Percentiles rank a stretch among this genome's conserved stretches.
phyloP scores from a whole-genome alignment of 2,329 filamentous ascomycete species.

The Penicillium sp. region DNA sequence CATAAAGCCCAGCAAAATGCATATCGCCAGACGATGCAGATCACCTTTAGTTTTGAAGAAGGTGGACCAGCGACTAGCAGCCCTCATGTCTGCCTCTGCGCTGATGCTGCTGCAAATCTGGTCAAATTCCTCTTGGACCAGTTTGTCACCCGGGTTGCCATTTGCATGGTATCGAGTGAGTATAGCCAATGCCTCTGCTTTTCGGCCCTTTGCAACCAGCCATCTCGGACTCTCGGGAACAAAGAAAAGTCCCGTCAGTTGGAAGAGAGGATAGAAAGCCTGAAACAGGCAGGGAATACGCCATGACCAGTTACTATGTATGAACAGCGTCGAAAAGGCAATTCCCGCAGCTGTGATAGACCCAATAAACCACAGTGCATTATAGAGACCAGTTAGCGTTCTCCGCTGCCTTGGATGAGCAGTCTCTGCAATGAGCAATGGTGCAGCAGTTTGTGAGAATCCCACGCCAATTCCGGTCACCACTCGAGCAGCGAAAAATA shows the following conservation, averaged over 20 bases:
- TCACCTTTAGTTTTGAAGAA: slow-evolving; percentile 17
- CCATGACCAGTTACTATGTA: slow-evolving; percentile 45
- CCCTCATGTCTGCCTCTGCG: slow-evolving; percentile 13
- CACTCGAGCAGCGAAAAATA: slow-evolving; percentile 28
- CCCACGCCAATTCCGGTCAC: slow-evolving; percentile 37
- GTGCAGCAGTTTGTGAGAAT: slow-evolving; percentile 29
- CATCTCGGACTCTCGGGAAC: slow-evolving; percentile 60
- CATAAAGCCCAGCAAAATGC: slow-evolving; percentile 22
- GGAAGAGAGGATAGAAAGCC: slow-evolving; percentile 43
- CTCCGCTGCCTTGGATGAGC: slow-evolving; percentile 28
- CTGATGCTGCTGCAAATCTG: slow-evolving; percentile 24
- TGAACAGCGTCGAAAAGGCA: slow-evolving; percentile 14
- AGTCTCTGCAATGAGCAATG: slow-evolving; percentile 29
- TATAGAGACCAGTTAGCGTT: slow-evolving; percentile 29
- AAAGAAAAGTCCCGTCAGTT: slow-evolving; percentile 49
- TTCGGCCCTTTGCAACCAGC: slow-evolving; percentile 55
- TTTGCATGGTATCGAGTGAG: slow-evolving; percentile 58
- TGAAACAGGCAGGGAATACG: slow-evolving; percentile 55
- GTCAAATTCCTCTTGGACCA: slow-evolving; percentile 23
- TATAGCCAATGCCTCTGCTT: slow-evolving; percentile 53
- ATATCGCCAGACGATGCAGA: slow-evolving; percentile 20
- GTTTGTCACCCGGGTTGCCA: slow-evolving; percentile 30
- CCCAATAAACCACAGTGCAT: slow-evolving; percentile 25
- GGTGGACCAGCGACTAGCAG: slow-evolving; percentile 14
- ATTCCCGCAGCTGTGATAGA: slow-evolving; percentile 19